Evolutionary conservation across 176 grass and related monocot species (phyloP).

Genomic region (Paspalum notatum): DNA sequence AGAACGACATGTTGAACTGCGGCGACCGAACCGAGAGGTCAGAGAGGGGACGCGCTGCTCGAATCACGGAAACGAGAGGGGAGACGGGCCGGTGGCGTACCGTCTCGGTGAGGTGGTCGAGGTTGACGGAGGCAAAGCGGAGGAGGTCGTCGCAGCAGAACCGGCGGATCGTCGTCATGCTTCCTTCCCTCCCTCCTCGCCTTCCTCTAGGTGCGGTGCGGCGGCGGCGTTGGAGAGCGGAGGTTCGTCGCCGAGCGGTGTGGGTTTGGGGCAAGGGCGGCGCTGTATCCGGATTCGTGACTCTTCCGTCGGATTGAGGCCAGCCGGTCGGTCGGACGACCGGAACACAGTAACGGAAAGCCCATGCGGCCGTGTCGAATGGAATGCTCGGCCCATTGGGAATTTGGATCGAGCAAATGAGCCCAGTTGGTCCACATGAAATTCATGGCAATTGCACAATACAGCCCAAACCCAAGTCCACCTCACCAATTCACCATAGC

Average conservation of each 20-base stretch:
- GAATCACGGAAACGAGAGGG: not conserved
- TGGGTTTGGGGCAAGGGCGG: not conserved
- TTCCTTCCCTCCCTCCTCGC: not conserved
- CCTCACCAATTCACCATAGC: too few species aligned
- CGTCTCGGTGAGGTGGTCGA: conserved; percentile 97
- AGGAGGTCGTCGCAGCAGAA: conserved; percentile 98
- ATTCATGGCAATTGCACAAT: not conserved
- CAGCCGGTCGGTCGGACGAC: not conserved
- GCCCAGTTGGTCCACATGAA: not conserved
- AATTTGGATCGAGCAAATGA: not conserved
- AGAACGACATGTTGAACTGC: conserved; percentile 99
- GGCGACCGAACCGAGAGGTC: not conserved
- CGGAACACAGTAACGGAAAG: not conserved
- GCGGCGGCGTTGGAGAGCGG: conserved; percentile 4
- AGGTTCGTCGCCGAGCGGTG: conserved; percentile 5
- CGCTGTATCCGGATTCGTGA: conserved; percentile 33
- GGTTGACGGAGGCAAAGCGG: conserved; percentile 80
- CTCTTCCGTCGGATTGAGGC: not conserved
- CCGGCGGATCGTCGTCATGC: conserved; percentile 93
- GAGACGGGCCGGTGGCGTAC: conserved; percentile 21
- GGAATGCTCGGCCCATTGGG: not conserved
- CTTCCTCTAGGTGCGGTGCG: not conserved
- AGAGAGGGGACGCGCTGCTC: not conserved
- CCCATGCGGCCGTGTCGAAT: not conserved
- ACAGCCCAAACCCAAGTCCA: not conserved